Percentiles rank a stretch among this genome's conserved stretches.
phyloP scores from a whole-genome alignment of 305 asterid species.

The Stenogyne calaminthoides region DNA sequence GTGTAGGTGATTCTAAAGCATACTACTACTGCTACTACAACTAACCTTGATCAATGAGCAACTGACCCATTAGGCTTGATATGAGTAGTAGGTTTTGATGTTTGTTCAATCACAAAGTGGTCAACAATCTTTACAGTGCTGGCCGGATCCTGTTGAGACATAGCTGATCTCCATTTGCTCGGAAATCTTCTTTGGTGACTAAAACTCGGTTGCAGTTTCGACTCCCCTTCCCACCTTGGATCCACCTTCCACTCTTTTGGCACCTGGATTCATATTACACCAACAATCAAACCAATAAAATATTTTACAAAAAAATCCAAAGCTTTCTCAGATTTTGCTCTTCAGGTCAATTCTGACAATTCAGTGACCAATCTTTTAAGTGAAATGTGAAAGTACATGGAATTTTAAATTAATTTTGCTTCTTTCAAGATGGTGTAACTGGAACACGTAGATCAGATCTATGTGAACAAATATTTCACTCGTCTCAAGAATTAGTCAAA shows the following conservation, averaged over 20 bases:
- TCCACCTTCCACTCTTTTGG: constrained; percentile 97
- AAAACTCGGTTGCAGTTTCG: constrained; percentile 53
- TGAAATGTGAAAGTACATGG: too few species aligned
- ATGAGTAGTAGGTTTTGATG: constrained; percentile 38
- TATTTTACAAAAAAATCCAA: background rate
- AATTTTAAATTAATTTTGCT: too few species aligned
- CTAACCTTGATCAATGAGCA: constrained; percentile 41
- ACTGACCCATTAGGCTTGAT: constrained; percentile 50
- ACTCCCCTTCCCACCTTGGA: constrained; percentile 82
- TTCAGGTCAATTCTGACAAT: too few species aligned
- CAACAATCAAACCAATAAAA: background rate
- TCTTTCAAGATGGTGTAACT: too few species aligned
- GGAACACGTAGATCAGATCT: too few species aligned
- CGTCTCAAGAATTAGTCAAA: too few species aligned
- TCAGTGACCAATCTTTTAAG: too few species aligned
- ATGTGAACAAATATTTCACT: too few species aligned
- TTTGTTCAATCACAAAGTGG: constrained; percentile 67
- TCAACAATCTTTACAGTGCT: constrained; percentile 75
- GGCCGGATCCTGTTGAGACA: constrained; percentile 74
- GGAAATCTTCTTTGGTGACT: constrained; percentile 75
- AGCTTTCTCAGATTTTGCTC: too few species aligned
- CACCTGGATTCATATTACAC: constrained; percentile 56
- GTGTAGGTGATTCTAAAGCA: constrained; percentile 16
- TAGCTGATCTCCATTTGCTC: constrained; percentile 80
- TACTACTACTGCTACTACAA: constrained; percentile 1